A percentile compares a stretch with the other conserved stretches of the same genome.
Conservation (phyloP, 2,329 filamentous ascomycete genomes). For the Fusarium nygamai region DNA sequence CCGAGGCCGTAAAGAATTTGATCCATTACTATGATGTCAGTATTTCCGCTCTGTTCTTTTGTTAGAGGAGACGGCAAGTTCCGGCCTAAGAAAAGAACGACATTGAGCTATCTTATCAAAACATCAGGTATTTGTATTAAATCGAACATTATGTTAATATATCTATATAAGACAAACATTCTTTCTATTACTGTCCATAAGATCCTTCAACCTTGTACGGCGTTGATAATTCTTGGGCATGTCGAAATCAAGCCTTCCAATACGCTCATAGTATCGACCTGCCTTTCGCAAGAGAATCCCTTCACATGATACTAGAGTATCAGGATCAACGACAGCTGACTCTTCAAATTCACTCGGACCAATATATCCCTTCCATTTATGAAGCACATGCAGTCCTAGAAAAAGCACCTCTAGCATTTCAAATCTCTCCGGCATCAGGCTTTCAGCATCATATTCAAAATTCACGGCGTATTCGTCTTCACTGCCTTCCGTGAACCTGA, state of each 20-base stretch:
- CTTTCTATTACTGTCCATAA: not conserved
- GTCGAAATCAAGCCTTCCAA: not conserved
- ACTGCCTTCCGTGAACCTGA: not conserved
- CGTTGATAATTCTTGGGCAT: not conserved
- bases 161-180: not conserved
- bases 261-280: not conserved
- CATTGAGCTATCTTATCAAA: not conserved
- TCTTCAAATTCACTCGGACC: not conserved
- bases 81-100: not conserved
- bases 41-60: not conserved
- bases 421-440: not conserved
- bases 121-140: accelerated
- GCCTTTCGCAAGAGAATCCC: not conserved
- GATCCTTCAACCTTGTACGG: not conserved
- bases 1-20: not conserved
- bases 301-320: not conserved
- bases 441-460: not conserved
- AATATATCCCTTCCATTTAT: accelerated
- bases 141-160: too few species aligned
- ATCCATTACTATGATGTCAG: not conserved
- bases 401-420: not conserved
- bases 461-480: not conserved
- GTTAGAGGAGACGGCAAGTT: too few species aligned
- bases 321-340: not conserved
- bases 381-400: not conserved